phyloP scores from a whole-genome alignment of 2,329 filamentous ascomycete genomes.

The Aspergillus nomiae region DNA sequence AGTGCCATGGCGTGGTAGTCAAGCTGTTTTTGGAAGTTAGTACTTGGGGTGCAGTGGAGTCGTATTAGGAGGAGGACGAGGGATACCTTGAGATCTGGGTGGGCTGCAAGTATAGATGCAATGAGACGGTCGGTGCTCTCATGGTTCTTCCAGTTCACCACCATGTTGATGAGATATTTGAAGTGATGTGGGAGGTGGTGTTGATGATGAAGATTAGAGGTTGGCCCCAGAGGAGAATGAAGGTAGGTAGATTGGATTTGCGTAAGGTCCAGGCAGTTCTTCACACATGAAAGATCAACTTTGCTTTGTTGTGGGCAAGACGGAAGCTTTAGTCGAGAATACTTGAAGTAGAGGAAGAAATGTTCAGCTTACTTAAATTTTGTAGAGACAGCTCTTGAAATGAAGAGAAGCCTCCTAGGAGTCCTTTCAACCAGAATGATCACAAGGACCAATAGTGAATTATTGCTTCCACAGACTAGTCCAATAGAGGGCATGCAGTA shows the following conservation, averaged over 20 bases:
- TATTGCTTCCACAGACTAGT: no score
- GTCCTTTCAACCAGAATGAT: not conserved
- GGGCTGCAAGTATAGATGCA: slow-evolving; percentile 29
- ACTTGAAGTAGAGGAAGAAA: not conserved
- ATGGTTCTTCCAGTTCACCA: slow-evolving; percentile 34
- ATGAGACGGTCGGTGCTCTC: slow-evolving; percentile 30
- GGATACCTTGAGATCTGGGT: slow-evolving; percentile 29
- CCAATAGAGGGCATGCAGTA: not conserved
- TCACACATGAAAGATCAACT: not conserved
- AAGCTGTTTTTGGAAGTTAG: slow-evolving; percentile 35
- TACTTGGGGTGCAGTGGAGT: not conserved
- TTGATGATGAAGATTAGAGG: not conserved
- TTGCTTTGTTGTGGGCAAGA: not conserved
- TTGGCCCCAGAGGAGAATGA: not conserved
- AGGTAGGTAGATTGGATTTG: not conserved
- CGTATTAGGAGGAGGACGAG: not conserved
- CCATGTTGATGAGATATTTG: slow-evolving; percentile 11
- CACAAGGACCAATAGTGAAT: not conserved
- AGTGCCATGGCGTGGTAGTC: slow-evolving; percentile 47
- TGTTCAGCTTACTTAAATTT: not conserved
- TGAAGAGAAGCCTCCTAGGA: not conserved
- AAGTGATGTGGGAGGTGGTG: not conserved
- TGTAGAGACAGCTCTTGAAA: not conserved
- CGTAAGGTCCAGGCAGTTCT: no score
- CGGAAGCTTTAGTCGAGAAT: not conserved